Percentiles rank a stretch among this genome's conserved stretches.
phyloP scores from a whole-genome alignment of 306 rosid genomes.

The Quercus rubra region DNA sequence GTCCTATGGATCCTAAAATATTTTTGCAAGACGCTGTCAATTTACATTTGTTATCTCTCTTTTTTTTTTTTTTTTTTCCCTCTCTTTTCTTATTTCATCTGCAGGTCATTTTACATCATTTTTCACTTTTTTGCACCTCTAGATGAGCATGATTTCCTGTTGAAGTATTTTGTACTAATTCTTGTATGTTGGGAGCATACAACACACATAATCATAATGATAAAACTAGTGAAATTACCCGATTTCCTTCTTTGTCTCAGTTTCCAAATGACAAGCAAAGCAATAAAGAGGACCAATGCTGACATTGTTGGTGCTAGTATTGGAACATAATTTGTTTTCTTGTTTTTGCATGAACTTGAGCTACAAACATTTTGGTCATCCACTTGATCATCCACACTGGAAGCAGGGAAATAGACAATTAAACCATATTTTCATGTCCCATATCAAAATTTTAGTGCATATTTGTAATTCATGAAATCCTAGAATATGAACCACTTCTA shows the following conservation, averaged over 20 bases:
- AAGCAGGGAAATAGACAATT: constrained; percentile 7
- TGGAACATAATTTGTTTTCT: constrained; percentile 42
- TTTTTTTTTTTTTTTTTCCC: too few relatives aligned
- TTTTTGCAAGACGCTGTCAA: too few relatives aligned
- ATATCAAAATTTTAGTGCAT: constrained; percentile 4
- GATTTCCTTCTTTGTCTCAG: constrained; percentile 33
- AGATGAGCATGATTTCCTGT: too few relatives aligned
- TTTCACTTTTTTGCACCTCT: too few relatives aligned
- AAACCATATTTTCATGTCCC: neutral
- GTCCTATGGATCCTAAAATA: too few relatives aligned
- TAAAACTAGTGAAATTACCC: constrained; percentile 22
- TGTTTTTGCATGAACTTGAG: constrained; percentile 31
- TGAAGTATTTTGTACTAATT: too few relatives aligned
- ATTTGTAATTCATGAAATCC: neutral
- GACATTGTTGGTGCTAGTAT: constrained; percentile 38
- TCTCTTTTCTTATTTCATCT: too few relatives aligned
- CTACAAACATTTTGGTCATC: constrained; percentile 29
- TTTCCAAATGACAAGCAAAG: constrained; percentile 31
- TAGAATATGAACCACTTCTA: neutral
- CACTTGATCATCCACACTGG: constrained; percentile 50
- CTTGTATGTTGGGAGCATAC: too few relatives aligned
- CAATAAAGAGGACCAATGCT: constrained; percentile 29
- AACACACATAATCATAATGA: too few relatives aligned
- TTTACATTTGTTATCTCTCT: too few relatives aligned
- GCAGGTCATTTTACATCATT: too few relatives aligned